Conservation (phyloP, 306 rosid species). For the Citrullus colocynthis region DNA sequence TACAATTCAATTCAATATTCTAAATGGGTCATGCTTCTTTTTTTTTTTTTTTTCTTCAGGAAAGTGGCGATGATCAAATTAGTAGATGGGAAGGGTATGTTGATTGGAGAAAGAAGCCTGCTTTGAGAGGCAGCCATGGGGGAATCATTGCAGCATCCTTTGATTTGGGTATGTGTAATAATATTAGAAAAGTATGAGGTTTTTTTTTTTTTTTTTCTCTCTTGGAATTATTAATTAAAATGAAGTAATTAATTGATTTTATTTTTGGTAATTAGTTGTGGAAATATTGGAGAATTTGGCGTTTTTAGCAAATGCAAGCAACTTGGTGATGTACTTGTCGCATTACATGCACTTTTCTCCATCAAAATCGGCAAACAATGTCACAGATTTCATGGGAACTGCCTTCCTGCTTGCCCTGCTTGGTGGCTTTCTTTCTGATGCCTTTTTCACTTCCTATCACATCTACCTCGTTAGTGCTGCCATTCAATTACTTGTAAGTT, state of each 20-base stretch:
- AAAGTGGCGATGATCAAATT: slow-evolving; percentile 6
- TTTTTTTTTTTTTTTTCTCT: too few relatives aligned
- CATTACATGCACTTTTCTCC: slow-evolving; percentile 77
- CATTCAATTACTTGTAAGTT: slow-evolving; percentile 54
- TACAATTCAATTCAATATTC: too few relatives aligned
- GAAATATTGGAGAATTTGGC: slow-evolving; percentile 91
- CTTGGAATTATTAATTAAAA: too few relatives aligned
- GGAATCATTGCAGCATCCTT: slow-evolving; percentile 86
- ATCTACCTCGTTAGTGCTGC: slow-evolving; percentile 77
- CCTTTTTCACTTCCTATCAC: slow-evolving; percentile 67
- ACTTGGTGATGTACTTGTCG: slow-evolving; percentile 53
- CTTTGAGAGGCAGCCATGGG: slow-evolving; percentile 60
- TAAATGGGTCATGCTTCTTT: background rate
- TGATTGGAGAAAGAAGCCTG: slow-evolving; percentile 70
- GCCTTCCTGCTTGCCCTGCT: slow-evolving; percentile 91
- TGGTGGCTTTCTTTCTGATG: slow-evolving; percentile 85
- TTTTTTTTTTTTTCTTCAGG: slow-evolving; percentile 54
- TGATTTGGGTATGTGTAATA: slow-evolving; percentile 42
- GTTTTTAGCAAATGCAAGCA: slow-evolving; percentile 85
- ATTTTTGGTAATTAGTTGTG: slow-evolving; percentile 24
- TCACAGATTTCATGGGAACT: slow-evolving; percentile 94
- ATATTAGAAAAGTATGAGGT: too few relatives aligned
- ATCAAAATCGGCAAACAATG: slow-evolving; percentile 68
- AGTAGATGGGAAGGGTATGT: slow-evolving; percentile 78
- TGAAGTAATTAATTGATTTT: background rate